Percentiles rank a stretch among this genome's conserved stretches.
Evolutionary conservation across 2,329 filamentous ascomycete genomes (phyloP).

Genomic region (Alternaria dauci): DNA sequence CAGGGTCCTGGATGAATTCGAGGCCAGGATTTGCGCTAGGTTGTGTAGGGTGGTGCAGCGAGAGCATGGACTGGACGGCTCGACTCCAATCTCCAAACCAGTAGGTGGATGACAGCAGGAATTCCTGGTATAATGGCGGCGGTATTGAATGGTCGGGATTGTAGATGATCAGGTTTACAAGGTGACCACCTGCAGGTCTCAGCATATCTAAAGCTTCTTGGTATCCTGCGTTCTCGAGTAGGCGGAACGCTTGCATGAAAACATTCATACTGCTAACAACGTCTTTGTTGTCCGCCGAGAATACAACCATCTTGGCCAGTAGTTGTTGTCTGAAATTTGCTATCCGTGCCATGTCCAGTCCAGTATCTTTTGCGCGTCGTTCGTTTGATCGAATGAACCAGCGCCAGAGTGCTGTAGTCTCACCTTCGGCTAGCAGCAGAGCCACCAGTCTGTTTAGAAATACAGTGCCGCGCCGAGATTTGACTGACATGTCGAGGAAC

Average conservation of each 20-base stretch:
- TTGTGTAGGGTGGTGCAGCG: conserved; percentile 40
- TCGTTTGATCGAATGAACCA: conserved; percentile 37
- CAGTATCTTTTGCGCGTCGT: conserved; percentile 29
- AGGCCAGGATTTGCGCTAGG: conserved; percentile 32
- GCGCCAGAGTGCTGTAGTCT: conserved; percentile 36
- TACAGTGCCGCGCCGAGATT: conserved; percentile 12
- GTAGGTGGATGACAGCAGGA: conserved; percentile 27
- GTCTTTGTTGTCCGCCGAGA: conserved; percentile 17
- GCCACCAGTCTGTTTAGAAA: conserved; percentile 34
- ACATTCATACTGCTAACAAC: conserved; percentile 29
- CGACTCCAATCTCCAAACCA: conserved; percentile 38
- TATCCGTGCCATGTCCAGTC: conserved; percentile 20
- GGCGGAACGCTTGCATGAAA: conserved; percentile 37
- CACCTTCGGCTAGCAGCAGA: conserved; percentile 33
- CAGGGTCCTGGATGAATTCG: conserved; percentile 33
- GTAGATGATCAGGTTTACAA: conserved; percentile 38
- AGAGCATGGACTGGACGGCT: conserved; percentile 39
- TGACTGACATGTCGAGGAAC: conserved; percentile 33
- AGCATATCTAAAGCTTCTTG: conserved; percentile 21
- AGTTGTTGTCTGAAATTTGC: conserved; percentile 32
- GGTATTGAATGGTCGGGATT: conserved; percentile 14
- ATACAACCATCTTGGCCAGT: conserved; percentile 34
- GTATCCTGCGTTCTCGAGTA: conserved; percentile 21
- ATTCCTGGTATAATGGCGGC: conserved; percentile 34
- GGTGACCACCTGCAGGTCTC: conserved; percentile 32